Base-by-base conservation (phyloP, 1,284 basidiomycete genomes). In the Boletus smithii region DNA sequence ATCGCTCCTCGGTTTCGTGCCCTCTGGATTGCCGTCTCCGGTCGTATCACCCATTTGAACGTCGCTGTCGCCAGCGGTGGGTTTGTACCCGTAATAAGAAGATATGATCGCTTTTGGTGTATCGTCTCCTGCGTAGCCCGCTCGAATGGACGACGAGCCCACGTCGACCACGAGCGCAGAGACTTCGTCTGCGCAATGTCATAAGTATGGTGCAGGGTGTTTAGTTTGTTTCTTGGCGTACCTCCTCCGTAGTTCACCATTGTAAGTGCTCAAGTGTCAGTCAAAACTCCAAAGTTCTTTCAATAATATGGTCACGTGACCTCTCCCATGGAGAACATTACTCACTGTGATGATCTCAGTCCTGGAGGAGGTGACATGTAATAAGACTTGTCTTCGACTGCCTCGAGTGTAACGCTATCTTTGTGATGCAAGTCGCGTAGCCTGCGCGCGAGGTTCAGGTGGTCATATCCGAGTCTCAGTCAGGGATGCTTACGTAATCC, bases 41-140 rank as follows among this genome's bases (percentile, higher is more conserved):
- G 61, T 13, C 6, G 46, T 64, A 34, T 83, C 82, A 8, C 60
- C 64, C 84, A 85, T 86, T 29, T 72, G 51, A 8, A 84, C 72
- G 59, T 89, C 81, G 35, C 62, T 63, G 45, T 78, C 75, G 3
- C 63, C 54, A 9, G 68, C 46, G 58, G 60, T 68, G 53, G 65
- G 78, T 58, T 60, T 78, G 69, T 86, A 95, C 20, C 93, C 95
- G 69, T 93, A 98, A 46, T 83, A 80, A 1, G 94, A 90, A 1
- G 97, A 91, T 51, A 97, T 81, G 52, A 98, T 83, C 22, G 89
- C 86, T 68, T 94, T 93, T 24, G 97, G 97, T 13, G 90, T 83
- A 65, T 99, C 97, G 69, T 99, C 95, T 42, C 97, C 97, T 14
- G 97, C 95, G 68, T 95, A 97, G 39, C 97, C 97, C 18, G 91